Conservation (phyloP, 208 protist species). For the Acanthamoeba castellanii region DNA sequence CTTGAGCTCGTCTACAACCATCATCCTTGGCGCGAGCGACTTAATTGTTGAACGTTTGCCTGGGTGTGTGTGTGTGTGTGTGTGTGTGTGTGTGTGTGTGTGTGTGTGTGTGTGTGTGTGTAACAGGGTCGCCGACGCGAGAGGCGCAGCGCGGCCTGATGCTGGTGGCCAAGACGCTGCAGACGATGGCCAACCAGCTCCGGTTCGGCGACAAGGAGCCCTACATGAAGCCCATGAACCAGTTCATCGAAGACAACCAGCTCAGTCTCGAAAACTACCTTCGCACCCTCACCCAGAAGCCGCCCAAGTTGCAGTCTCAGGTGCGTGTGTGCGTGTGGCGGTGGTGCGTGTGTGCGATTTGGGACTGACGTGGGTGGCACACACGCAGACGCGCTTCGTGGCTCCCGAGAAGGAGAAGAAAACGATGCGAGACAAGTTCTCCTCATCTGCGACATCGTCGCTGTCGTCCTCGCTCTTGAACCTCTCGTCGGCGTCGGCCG, state of each 20-base stretch:
- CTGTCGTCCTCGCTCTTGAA: too few species aligned
- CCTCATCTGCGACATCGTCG: too few species aligned
- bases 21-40: background rate
- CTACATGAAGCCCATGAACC: slow-evolving; percentile 75
- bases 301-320: slow-evolving; percentile 18
- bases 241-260: slow-evolving; percentile 73
- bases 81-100: too few species aligned
- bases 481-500: background rate
- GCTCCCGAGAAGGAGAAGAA: slow-evolving; percentile 51
- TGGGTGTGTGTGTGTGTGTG: too few species aligned
- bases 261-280: slow-evolving; percentile 36
- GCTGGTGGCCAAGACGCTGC: slow-evolving; percentile 61
- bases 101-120: too few species aligned
- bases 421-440: background rate
- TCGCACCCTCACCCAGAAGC: slow-evolving; percentile 46
- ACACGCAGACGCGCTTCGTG: background rate
- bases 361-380: too few species aligned
- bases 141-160: slow-evolving; percentile 4
- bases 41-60: too few species aligned
- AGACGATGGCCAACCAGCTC: slow-evolving; percentile 71
- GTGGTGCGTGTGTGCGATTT: too few species aligned
- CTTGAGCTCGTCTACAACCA: background rate
- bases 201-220: slow-evolving; percentile 69
- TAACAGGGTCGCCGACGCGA: slow-evolving; percentile 43
- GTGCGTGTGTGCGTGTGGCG: background rate